Percentiles rank a stretch among this genome's conserved stretches.
phyloP scores from a whole-genome alignment of 1,139 yeast genomes.

The Geotrichum aggregatum region DNA sequence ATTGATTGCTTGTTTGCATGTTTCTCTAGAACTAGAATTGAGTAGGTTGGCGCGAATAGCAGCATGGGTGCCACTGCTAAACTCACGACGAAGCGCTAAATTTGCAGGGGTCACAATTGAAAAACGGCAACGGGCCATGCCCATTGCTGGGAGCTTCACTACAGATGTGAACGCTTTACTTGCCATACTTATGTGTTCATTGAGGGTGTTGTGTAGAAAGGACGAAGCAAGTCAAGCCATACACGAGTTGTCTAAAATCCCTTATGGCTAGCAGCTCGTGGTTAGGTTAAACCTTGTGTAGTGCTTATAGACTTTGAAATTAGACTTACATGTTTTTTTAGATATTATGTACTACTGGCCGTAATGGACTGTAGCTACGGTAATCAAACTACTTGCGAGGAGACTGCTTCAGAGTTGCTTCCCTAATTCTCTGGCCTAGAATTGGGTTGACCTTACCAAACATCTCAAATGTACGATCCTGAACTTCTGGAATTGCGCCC shows the following conservation, averaged over 20 bases:
- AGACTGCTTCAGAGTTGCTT: slow-evolving; percentile 53
- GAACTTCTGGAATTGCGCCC: slow-evolving; percentile 68
- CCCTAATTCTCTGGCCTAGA: slow-evolving; percentile 59
- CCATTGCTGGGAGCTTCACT: neutral
- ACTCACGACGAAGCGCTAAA: neutral
- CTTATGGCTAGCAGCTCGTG: no score
- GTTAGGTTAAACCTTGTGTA: no score
- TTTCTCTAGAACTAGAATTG: neutral
- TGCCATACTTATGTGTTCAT: neutral
- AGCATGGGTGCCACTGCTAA: neutral
- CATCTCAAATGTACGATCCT: slow-evolving; percentile 74
- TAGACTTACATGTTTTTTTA: no score
- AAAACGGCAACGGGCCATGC: neutral
- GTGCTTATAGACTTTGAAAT: no score
- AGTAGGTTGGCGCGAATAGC: neutral
- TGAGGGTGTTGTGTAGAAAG: neutral
- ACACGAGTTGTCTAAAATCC: no score
- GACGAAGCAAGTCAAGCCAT: no score
- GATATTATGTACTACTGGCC: no score
- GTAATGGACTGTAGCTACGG: no score
- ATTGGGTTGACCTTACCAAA: slow-evolving; percentile 68
- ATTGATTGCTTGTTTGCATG: no score
- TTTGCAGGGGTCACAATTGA: neutral
- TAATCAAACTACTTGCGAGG: slow-evolving; percentile 41
- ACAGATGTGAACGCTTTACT: neutral